Evolutionary conservation across 495 filamentous ascomycete genomes (phyloP).

Genomic region (Penicillium canariense): DNA sequence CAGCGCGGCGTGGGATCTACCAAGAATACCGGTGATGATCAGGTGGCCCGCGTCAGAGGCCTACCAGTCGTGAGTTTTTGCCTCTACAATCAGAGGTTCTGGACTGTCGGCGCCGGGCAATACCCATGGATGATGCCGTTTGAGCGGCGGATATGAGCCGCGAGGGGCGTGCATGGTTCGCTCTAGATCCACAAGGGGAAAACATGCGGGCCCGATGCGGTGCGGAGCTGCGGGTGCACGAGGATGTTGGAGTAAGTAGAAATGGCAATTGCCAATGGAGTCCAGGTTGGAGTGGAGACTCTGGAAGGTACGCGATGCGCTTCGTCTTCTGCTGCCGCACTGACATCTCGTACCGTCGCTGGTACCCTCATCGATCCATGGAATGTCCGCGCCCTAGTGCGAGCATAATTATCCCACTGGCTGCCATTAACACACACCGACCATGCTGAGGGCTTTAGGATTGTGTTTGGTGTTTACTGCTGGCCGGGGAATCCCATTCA

Average conservation of each 20-base stretch:
- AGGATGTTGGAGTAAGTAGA: too few relatives aligned
- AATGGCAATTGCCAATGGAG: neutral
- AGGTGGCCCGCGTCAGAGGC: neutral
- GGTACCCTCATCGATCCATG: constrained; percentile 3
- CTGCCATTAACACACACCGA: neutral
- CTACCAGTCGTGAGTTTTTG: neutral
- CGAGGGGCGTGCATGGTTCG: neutral
- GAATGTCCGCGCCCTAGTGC: constrained; percentile 1
- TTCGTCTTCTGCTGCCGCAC: neutral
- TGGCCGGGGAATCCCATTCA: too few relatives aligned
- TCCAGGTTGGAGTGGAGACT: constrained; percentile 7
- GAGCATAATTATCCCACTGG: neutral
- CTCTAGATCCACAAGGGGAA: neutral
- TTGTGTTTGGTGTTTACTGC: neutral
- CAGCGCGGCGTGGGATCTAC: neutral
- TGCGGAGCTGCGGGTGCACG: neutral
- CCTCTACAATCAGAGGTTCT: neutral
- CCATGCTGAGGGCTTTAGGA: neutral
- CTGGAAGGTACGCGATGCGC: neutral
- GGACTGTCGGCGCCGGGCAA: neutral
- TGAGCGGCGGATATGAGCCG: neutral
- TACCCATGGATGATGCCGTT: neutral
- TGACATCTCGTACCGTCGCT: neutral
- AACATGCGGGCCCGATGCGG: constrained; percentile 6
- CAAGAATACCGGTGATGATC: constrained; percentile 3